phyloP scores from a whole-genome alignment of 768 basidiomycete species.

The Tremella fuciformis region DNA sequence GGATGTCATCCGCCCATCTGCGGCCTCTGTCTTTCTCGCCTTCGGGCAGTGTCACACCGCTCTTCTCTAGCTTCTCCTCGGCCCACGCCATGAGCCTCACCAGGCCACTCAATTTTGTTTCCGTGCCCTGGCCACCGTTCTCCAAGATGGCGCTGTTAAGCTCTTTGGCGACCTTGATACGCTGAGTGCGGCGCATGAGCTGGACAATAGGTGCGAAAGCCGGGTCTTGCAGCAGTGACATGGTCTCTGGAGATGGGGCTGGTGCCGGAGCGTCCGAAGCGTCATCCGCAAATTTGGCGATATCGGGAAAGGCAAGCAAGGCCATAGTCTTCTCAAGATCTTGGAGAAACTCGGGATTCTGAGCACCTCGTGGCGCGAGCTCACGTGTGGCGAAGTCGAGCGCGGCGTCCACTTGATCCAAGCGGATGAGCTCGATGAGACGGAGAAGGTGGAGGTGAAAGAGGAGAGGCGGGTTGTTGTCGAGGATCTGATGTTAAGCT shows the following conservation, averaged over 20 bases:
- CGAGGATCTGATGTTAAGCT: slow-evolving; percentile 70
- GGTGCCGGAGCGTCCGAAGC: slow-evolving; percentile 22
- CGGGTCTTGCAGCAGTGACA: slow-evolving; percentile 33
- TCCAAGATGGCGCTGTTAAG: slow-evolving; percentile 94
- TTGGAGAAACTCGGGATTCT: slow-evolving; percentile 85
- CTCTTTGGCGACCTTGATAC: slow-evolving; percentile 91
- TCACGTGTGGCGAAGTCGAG: slow-evolving; percentile 89
- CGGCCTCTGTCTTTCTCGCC: slow-evolving; percentile 28
- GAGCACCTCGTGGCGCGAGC: slow-evolving; percentile 89
- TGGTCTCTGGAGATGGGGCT: slow-evolving; percentile 18
- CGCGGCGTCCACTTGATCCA: slow-evolving; percentile 72
- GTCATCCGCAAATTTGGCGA: slow-evolving; percentile 45
- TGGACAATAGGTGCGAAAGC: slow-evolving; percentile 68
- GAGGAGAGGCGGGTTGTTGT: slow-evolving; percentile 87
- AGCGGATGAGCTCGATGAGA: slow-evolving; percentile 88
- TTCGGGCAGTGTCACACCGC: slow-evolving; percentile 28
- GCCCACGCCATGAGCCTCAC: slow-evolving; percentile 86
- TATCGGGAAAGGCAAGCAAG: slow-evolving; percentile 60
- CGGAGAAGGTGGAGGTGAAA: slow-evolving; percentile 95
- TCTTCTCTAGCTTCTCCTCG: slow-evolving; percentile 68
- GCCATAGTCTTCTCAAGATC: slow-evolving; percentile 96
- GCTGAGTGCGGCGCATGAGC: slow-evolving; percentile 77
- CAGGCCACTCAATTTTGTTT: slow-evolving; percentile 80
- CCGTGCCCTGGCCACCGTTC: slow-evolving; percentile 83
- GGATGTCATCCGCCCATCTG: slow-evolving; percentile 34